Base-by-base conservation (phyloP, 2,329 filamentous ascomycete genomes). In the Phyllosticta paracitricarpa region DNA sequence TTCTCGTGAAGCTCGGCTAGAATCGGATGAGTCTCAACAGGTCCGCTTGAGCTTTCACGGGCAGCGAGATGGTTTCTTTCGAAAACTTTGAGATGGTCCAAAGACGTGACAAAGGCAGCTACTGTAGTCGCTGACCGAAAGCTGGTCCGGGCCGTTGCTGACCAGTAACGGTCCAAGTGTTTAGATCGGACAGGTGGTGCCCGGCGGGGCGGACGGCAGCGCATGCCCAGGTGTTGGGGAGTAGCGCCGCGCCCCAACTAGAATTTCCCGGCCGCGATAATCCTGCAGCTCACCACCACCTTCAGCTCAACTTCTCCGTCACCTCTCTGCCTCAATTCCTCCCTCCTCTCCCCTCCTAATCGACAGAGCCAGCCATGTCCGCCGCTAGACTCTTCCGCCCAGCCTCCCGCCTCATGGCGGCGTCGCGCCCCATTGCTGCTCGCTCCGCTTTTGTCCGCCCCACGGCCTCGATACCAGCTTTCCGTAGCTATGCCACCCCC, bases 331-430 rank as follows among this genome's bases (percentile, higher is more conserved):
- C 58, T 56, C 58, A 35, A 14, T 56, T 53, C 40, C 58, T 56
- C 54, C 30, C 59, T 48, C 51, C 51, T 28, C 24, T 54, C 56
- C 26, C 26, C 25, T 35, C 40, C 52, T 30, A 19, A 24, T 51
- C 56, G 28, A 51, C 22, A 55, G 54, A 54, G 25, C 22, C 55
- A 61, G 55, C 55, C 51, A 86, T 86, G 83, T 79, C 82, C 71
- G 78, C 79, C 71, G 76, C 82, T 69, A 80, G 84, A 77, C 76
- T 88, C 68, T 78, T 87, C 75, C 83, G 84, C 73, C 84, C 84
- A 68, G 82, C 84, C 68, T 79, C 82, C 70, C 81, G 84, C 73
- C 78, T 87, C 71, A 72, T 86, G 66, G 82, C 84, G 66, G 79
- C 82, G 66, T 77, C 81, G 65, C 76, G 79, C 66, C 72, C 79